Percentiles rank a stretch among this genome's conserved stretches.
phyloP scores from a whole-genome alignment of 2,329 filamentous ascomycete species.

The Arthrocladium fulminans region DNA sequence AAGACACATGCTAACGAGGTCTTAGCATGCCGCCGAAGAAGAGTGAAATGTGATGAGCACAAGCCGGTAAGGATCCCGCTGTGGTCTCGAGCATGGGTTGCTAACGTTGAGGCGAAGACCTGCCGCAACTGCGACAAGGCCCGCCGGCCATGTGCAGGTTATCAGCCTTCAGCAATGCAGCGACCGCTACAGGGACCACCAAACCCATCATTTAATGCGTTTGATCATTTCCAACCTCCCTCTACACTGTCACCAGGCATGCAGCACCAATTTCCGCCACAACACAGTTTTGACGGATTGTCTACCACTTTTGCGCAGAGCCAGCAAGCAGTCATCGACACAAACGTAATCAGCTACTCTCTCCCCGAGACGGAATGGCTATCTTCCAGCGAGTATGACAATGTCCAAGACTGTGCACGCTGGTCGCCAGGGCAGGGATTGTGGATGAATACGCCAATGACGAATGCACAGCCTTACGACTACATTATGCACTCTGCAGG shows the following conservation, averaged over 20 bases:
- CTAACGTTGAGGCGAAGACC: slow-evolving; percentile 10
- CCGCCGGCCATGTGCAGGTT: slow-evolving; percentile 58
- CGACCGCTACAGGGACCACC: neutral
- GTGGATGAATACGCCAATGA: neutral
- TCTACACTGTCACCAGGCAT: neutral
- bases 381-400: neutral
- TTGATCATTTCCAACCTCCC: neutral
- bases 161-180: slow-evolving; percentile 44
- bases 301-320: neutral
- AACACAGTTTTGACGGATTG: neutral
- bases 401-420: neutral
- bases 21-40: slow-evolving; percentile 5
- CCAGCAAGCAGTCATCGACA: neutral
- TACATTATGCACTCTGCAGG: neutral
- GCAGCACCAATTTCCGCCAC: neutral
- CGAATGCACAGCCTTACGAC: neutral
- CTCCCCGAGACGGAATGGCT: neutral
- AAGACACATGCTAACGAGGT: too few relatives aligned
- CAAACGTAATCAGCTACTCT: neutral
- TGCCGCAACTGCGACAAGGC: slow-evolving; percentile 66
- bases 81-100: neutral
- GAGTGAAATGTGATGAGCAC: slow-evolving; percentile 8
- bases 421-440: slow-evolving; percentile 1
- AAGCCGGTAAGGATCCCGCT: slow-evolving; percentile 5
- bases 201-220: neutral